Percentiles rank a stretch among this genome's conserved stretches.
Conservation (phyloP, 495 filamentous ascomycete genomes). For the Aspergillus nanangensis region DNA sequence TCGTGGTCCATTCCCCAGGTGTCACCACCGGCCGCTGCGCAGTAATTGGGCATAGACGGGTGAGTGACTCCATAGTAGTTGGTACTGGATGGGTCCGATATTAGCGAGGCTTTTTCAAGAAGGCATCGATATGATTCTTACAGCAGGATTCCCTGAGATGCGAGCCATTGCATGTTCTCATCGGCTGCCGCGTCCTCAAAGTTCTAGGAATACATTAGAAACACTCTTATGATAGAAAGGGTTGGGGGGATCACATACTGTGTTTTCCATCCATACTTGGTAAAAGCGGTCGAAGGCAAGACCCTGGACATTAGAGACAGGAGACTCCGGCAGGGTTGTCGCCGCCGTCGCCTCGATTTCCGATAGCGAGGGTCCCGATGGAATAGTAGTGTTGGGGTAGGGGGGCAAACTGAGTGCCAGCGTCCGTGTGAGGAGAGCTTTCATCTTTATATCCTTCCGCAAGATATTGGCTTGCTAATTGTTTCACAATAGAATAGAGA, state of each 20-base stretch:
- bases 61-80: conserved; percentile 63
- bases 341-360: conserved; percentile 29
- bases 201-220: too few species aligned
- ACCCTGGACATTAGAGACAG: conserved; percentile 57
- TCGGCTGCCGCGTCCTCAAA: conserved; percentile 48
- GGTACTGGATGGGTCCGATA: conserved; percentile 20
- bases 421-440: too few species aligned
- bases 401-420: too few species aligned
- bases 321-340: conserved; percentile 38
- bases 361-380: conserved; percentile 25
- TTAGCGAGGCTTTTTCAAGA: too few species aligned
- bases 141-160: conserved; percentile 58
- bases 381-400: too few species aligned
- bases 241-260: conserved; percentile 49
- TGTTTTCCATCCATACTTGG: conserved; percentile 72
- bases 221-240: too few species aligned
- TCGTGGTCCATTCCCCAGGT: conserved; percentile 68
- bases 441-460: too few species aligned
- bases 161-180: conserved; percentile 51
- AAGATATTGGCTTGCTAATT: too few species aligned
- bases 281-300: conserved; percentile 63
- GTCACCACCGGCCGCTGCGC: conserved; percentile 56
- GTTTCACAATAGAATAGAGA: too few species aligned
- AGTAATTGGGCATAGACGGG: conserved; percentile 70
- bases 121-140: too few species aligned